These are phyloP conservation scores for Coemansia furcata DNA, from an alignment of 192 early-diverging fungal genomes.

Conservation along the genomic window DNA sequence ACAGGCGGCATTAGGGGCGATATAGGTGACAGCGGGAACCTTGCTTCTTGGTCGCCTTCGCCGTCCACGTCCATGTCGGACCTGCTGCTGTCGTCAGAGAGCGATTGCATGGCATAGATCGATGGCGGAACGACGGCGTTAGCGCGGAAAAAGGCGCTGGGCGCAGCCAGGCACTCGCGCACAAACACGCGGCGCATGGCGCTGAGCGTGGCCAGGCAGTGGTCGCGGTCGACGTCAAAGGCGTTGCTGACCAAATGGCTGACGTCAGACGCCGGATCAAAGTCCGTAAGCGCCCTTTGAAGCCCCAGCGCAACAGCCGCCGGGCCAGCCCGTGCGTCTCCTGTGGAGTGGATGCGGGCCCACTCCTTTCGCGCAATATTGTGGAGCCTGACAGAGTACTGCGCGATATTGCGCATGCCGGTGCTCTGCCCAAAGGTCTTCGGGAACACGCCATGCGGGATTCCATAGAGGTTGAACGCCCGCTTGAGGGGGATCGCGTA, in stretches of 20 bases:
- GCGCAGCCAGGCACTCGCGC: conserved; percentile 50
- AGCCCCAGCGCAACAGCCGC: conserved; percentile 24
- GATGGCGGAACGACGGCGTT: conserved; percentile 42
- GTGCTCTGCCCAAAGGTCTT: conserved; percentile 45
- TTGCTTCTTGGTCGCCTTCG: not conserved
- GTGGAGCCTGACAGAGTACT: conserved; percentile 32
- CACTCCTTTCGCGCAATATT: conserved; percentile 38
- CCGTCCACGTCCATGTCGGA: conserved; percentile 15
- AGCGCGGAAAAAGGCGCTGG: conserved; percentile 32
- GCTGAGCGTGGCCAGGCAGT: conserved; percentile 54
- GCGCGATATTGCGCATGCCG: conserved; percentile 38
- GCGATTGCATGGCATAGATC: not conserved
- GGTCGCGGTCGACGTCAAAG: conserved; percentile 63
- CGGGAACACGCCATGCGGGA: conserved; percentile 42
- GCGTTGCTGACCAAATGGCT: conserved; percentile 55
- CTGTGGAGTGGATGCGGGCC: conserved; percentile 38
- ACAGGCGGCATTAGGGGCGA: conserved; percentile 30
- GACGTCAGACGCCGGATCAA: conserved; percentile 38
- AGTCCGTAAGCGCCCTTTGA: conserved; percentile 20
- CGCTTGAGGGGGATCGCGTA: conserved; percentile 58
- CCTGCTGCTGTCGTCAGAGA: not conserved
- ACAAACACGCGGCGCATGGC: conserved; percentile 58
- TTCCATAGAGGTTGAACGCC: conserved; percentile 46
- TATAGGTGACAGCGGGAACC: not conserved
- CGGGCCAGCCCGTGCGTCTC: not conserved